These are phyloP conservation scores for Artemisia annua DNA, from an alignment of 129 eudicot species.

Conservation along the genomic window DNA sequence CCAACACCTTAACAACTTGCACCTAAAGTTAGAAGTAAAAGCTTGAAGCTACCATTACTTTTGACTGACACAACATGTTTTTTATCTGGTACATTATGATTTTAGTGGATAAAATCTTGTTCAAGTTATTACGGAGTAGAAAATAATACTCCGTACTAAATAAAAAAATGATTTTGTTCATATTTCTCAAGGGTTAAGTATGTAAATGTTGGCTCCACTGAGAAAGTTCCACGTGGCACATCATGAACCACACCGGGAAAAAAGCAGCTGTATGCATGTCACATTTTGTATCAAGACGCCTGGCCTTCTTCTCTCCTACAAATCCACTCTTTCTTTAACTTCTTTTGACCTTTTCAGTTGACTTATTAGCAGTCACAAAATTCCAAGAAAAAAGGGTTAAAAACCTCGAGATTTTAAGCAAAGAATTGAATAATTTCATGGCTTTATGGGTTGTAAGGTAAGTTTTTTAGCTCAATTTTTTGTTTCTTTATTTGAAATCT, in stretches of 20 bases:
- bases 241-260: slow-evolving; percentile 26
- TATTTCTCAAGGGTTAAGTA: too few species aligned
- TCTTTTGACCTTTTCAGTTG: not conserved
- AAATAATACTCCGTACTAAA: too few species aligned
- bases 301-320: not conserved
- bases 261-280: slow-evolving; percentile 12
- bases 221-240: slow-evolving; percentile 24
- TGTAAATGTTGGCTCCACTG: not conserved
- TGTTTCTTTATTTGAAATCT: not conserved
- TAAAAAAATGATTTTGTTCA: too few species aligned
- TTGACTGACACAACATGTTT: too few species aligned
- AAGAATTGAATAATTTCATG: slow-evolving; percentile 14
- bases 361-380: slow-evolving; percentile 4
- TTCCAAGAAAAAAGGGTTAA: not conserved
- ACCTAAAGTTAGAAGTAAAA: too few species aligned
- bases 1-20: too few species aligned
- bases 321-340: not conserved
- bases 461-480: not conserved
- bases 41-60: too few species aligned
- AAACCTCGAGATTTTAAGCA: not conserved
- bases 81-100: too few species aligned
- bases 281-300: slow-evolving; percentile 2
- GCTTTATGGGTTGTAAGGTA: slow-evolving; percentile 19
- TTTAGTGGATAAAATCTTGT: too few species aligned
- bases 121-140: too few species aligned